Conservation (phyloP, 2,329 filamentous ascomycete genomes). For the Alternaria viburni region DNA sequence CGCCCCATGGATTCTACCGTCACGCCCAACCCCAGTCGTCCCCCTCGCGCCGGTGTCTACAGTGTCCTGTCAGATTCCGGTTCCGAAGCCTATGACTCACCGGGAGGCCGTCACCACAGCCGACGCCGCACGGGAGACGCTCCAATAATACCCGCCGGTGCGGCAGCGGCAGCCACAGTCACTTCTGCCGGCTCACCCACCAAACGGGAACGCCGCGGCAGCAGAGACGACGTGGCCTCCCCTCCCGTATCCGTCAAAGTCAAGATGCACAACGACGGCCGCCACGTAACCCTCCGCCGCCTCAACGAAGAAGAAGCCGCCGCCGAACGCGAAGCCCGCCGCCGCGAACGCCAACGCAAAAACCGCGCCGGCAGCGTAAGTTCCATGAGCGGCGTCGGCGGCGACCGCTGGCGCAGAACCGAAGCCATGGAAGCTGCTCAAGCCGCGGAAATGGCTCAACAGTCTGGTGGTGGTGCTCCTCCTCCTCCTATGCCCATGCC, state of each 20-base stretch:
- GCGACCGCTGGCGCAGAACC: conserved; percentile 49
- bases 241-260: conserved; percentile 70
- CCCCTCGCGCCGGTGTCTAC: conserved; percentile 42
- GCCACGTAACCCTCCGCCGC: conserved; percentile 67
- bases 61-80: conserved; percentile 52
- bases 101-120: conserved; percentile 44
- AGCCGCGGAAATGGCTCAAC: conserved; percentile 38
- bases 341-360: conserved; percentile 53
- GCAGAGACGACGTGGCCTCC: conserved; percentile 55
- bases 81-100: conserved; percentile 46
- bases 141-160: conserved; percentile 34
- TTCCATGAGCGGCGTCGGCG: conserved; percentile 43
- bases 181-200: conserved; percentile 37
- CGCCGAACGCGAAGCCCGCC: conserved; percentile 62
- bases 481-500: conserved; percentile 39
- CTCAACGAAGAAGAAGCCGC: conserved; percentile 68
- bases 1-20: conserved; percentile 36
- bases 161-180: conserved; percentile 35
- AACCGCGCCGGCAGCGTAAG: conserved; percentile 50
- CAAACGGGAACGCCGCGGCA: conserved; percentile 40
- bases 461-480: conserved; percentile 11
- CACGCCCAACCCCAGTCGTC: conserved; percentile 39
- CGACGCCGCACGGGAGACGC: conserved; percentile 36
- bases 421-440: conserved; percentile 47
- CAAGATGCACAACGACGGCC: conserved; percentile 69